Base-by-base conservation (phyloP, 345 rosid species). In the Melaleuca alternifolia region DNA sequence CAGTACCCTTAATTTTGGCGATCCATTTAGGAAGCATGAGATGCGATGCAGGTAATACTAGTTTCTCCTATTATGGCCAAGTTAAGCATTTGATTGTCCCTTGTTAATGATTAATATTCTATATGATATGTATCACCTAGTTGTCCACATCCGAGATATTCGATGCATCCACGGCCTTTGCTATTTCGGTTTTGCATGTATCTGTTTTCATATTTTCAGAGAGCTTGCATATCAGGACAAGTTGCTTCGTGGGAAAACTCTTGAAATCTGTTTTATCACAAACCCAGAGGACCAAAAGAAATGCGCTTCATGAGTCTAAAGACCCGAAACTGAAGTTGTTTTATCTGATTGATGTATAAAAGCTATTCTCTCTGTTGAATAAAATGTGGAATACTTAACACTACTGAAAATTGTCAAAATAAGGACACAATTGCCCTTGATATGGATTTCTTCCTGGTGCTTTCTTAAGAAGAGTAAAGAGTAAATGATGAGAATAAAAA, bases 1-100 rank as follows among this genome's bases (percentile, higher is more conserved):
- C 87, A 97, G 98, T 88, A 46, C 85, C 88, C 96, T 97, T 86
- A 94, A 89, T 88, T 97, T 97, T 89, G 98, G 98, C 44, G 99
- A 97, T 93, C 99, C 99, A 51, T 92, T 91, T 84, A 92, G 98
- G 90, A 96, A 90, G 90, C 98, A 97, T 89, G 98, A 96, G 91
- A 96, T 97, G 99, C 95, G 90, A 30, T 97, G 99, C 98, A 96
- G 99, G 99, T 97, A 90, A 84, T 37, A 83, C 65, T 85, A 46
- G 44, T 54, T 59, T 87, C 53, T 82, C 41, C 10, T 21, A 50
- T 61, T 52, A 84, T 89, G 79, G 86, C 48, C 18, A 46, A 71
- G 79, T 71, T 71, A 71, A 71, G 79, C 48, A 33, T 33, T 33
- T 71, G 37, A 71, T 37, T 6, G 79, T 71, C 48, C 79, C 48